A percentile compares a stretch with the other conserved stretches of the same genome.
Conservation (phyloP, 768 basidiomycete species). For the Trametes punicea region DNA sequence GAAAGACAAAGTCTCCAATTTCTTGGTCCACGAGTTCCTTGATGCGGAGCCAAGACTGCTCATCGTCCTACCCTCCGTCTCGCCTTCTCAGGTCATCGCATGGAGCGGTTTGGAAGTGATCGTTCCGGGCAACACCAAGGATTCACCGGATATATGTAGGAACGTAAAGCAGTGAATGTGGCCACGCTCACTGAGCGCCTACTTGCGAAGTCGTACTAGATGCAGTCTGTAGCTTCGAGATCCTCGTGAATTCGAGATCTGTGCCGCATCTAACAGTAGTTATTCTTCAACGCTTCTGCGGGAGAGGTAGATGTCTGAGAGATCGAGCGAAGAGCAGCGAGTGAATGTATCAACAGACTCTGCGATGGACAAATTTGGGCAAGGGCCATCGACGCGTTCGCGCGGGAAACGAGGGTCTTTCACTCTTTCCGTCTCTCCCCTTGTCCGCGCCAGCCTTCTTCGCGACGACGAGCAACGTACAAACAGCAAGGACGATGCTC, state of each 20-base stretch:
- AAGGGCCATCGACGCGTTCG: slow-evolving; percentile 14
- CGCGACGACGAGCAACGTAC: slow-evolving; percentile 10
- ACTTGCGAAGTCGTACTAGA: background rate
- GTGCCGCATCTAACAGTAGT: too few species aligned
- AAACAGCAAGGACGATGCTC: slow-evolving; percentile 12
- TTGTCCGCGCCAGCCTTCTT: slow-evolving; percentile 7
- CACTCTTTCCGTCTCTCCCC: slow-evolving; percentile 13
- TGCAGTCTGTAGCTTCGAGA: too few species aligned
- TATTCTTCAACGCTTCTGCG: too few species aligned
- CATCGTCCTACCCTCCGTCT: background rate
- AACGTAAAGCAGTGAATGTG: too few species aligned
- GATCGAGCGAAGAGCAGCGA: too few species aligned
- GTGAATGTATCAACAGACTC: background rate
- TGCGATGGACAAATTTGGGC: slow-evolving; percentile 13
- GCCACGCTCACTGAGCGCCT: background rate
- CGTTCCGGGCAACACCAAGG: too few species aligned
- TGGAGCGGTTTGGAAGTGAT: too few species aligned
- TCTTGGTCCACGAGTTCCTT: background rate
- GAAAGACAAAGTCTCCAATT: background rate
- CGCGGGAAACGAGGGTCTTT: slow-evolving; percentile 6
- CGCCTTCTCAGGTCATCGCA: background rate
- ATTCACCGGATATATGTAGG: too few species aligned
- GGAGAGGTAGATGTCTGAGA: background rate
- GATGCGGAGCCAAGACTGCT: background rate
- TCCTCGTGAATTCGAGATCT: too few species aligned